Percentiles rank a stretch among this genome's conserved stretches.
These are phyloP conservation scores for Scheffersomyces parashehatae DNA, from an alignment of 1,139 yeast species.

Conservation along the genomic window DNA sequence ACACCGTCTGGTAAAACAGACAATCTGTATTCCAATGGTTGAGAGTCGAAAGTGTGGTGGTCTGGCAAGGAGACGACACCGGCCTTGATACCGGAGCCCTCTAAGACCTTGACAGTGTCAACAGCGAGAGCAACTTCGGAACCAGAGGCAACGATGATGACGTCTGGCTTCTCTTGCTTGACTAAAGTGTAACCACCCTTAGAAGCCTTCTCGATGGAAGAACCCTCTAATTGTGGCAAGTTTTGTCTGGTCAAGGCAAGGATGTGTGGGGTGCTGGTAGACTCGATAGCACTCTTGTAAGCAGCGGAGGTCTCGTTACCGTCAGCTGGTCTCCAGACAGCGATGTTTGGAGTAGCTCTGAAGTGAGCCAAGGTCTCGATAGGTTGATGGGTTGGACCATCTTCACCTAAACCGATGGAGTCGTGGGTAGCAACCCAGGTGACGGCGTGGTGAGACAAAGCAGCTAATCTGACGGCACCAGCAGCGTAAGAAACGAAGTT, in stretches of 20 bases:
- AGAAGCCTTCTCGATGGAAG: constrained; percentile 85
- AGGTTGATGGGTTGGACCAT: constrained; percentile 99
- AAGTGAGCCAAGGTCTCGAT: constrained; percentile 97
- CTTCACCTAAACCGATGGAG: constrained; percentile 99
- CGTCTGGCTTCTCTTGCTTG: constrained; percentile 65
- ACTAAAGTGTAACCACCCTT: constrained; percentile 92
- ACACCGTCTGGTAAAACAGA: constrained; percentile 92
- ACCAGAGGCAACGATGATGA: constrained; percentile 89
- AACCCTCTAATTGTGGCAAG: constrained; percentile 95
- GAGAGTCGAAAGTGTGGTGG: constrained; percentile 85
- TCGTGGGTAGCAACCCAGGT: constrained; percentile 99
- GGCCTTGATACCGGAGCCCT: constrained; percentile 66
- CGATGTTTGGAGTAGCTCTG: constrained; percentile 93
- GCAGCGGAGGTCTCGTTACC: constrained; percentile 99
- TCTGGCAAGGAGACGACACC: constrained; percentile 92
- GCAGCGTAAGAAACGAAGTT: constrained; percentile 98
- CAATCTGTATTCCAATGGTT: constrained; percentile 75
- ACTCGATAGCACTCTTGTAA: constrained; percentile 74
- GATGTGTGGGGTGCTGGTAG: constrained; percentile 78
- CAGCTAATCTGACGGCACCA: constrained; percentile 95
- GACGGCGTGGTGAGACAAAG: constrained; percentile 90
- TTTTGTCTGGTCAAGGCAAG: constrained; percentile 96
- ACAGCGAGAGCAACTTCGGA: constrained; percentile 89
- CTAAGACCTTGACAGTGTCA: constrained; percentile 71
- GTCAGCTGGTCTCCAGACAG: constrained; percentile 99